These are phyloP conservation scores for Tetracladium maxilliforme DNA, from an alignment of 2,329 filamentous ascomycete species.

Conservation along the genomic window DNA sequence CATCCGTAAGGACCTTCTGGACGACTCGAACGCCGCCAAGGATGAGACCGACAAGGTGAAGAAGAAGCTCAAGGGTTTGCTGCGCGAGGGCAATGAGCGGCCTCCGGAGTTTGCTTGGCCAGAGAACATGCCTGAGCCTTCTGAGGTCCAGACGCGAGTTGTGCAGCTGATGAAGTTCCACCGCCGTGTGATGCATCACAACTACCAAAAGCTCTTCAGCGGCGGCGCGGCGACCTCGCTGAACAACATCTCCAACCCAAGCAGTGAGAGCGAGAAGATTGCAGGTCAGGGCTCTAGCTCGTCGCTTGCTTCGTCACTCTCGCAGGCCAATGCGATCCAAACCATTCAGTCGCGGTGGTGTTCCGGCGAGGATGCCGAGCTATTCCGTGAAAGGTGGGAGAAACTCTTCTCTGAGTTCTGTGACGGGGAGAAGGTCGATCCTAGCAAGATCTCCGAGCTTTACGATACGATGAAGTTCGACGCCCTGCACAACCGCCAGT, in stretches of 20 bases:
- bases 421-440: conserved; percentile 94
- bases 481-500: conserved; percentile 88
- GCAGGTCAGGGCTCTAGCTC: conserved; percentile 25
- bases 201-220: conserved; percentile 68
- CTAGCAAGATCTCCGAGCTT: conserved; percentile 94
- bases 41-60: conserved; percentile 99
- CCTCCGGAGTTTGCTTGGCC: conserved; percentile 98
- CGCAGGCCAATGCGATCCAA: conserved; percentile 46
- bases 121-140: conserved; percentile 84
- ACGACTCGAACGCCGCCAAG: conserved; percentile 96
- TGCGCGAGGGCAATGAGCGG: conserved; percentile 84
- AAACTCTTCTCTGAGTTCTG: conserved; percentile 95
- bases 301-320: conserved; percentile 29
- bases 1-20: conserved; percentile 84
- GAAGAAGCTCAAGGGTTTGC: conserved; percentile 90
- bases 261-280: conserved; percentile 16
- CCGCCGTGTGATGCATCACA: conserved; percentile 85
- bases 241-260: conserved; percentile 36
- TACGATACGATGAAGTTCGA: conserved; percentile 99
- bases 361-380: conserved; percentile 82
- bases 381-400: conserved; percentile 96
- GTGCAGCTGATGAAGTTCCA: conserved; percentile 98
- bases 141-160: conserved; percentile 79
- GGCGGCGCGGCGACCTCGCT: conserved; percentile 50
- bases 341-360: conserved; percentile 88